Conservation (phyloP, 345 rosid species). For the Linum lewisii region DNA sequence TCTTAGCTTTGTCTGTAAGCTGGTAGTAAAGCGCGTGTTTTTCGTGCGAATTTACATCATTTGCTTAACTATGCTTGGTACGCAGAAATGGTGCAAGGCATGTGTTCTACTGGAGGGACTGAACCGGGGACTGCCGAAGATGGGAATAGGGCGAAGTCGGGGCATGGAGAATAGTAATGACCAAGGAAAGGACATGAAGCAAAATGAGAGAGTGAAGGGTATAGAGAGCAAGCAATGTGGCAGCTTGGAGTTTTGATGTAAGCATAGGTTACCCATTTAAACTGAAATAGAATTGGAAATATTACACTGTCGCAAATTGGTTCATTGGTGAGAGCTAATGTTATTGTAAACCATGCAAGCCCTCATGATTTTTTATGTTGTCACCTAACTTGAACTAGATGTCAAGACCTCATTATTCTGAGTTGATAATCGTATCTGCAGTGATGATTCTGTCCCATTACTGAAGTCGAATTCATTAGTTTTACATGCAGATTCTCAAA, state of each 20-base stretch:
- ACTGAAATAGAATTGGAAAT: no score
- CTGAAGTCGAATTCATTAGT: no score
- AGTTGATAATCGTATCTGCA: no score
- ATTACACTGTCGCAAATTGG: no score
- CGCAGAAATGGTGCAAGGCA: constrained; percentile 92
- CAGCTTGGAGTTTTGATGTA: constrained; percentile 49
- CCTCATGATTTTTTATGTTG: no score
- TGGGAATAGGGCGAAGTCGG: constrained; percentile 68
- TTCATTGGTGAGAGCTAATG: no score
- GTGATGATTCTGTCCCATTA: no score
- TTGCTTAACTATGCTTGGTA: not conserved
- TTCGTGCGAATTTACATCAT: not conserved
- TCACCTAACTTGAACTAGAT: no score
- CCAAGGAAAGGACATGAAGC: constrained; percentile 26
- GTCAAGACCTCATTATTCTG: no score
- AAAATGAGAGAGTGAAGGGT: constrained; percentile 20
- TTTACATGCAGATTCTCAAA: no score
- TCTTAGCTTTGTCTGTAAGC: not conserved
- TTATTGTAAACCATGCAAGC: no score
- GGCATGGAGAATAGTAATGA: constrained; percentile 26
- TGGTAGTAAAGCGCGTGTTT: not conserved
- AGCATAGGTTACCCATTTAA: not conserved
- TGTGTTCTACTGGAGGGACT: constrained; percentile 86
- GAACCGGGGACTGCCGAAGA: constrained; percentile 77
- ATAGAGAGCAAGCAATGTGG: constrained; percentile 80